Base-by-base conservation (phyloP, 345 rosid species). In the Bretschneidera sinensis region DNA sequence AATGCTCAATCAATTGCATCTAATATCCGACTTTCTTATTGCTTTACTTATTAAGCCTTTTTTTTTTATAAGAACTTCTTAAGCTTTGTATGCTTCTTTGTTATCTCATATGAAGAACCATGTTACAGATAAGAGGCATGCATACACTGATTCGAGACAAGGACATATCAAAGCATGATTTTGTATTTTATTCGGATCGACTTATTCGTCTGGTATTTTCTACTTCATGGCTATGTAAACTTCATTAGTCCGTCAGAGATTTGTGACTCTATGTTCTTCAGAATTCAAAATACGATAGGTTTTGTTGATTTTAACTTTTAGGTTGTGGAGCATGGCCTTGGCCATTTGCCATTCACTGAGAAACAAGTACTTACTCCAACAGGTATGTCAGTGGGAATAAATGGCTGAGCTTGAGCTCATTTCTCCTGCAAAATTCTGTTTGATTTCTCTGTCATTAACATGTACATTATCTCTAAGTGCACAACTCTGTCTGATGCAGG, bases 291-390 rank as follows among this genome's bases (percentile, higher is more conserved):
- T 60, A 20, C 51, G 53, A 25, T 23, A 63, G 22, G 52, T 57
- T 28, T 48, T 63, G 17, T 54, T 67, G 49, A 23, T 34, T 72
- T 68, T 66, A 23, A 70, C 55, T 72, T 77, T 57, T 68, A 91
- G 99, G 99, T 91, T 67, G 97, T 92, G 54, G 97, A 92, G 76
- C 99, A 94, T 79, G 97, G 97, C 51, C 92, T 94, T 64, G 97
- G 99, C 43, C 85, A 94, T 85, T 67, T 94, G 70, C 99, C 97
- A 15, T 94, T 94, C 76, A 87, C 92, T 23, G 95, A 90, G 84
- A 94, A 94, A 73, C 99, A 90, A 84, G 84, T 94, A 55, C 67
- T 90, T 58, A 90, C 99, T 33, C 99, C 97, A 61, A 90, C 99
- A 71, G 94, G 98, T 92, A 59, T 53, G 74, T 59, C 43, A 33